Percentiles rank a stretch among this genome's conserved stretches.
phyloP scores from a whole-genome alignment of 306 rosid species.

The Herpetospermum pedunculosum region DNA sequence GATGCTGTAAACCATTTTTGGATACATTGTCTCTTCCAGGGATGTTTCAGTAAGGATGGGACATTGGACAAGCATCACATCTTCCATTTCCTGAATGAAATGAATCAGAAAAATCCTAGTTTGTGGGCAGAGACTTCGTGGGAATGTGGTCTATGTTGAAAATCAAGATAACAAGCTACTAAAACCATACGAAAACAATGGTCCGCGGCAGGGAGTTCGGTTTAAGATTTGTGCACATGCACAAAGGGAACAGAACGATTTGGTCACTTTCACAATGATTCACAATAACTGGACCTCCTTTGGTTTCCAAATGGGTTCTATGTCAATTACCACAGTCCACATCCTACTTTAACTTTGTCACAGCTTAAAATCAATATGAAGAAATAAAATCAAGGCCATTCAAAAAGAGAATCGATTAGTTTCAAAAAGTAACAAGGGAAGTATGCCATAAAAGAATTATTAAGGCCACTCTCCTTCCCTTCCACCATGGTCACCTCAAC shows the following conservation, averaged over 20 bases:
- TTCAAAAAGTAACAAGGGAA: background rate
- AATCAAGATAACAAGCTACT: background rate
- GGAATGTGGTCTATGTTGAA: background rate
- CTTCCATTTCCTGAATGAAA: background rate
- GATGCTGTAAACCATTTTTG: background rate
- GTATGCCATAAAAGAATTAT: background rate
- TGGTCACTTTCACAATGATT: slow-evolving; percentile 2
- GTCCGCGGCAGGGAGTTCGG: background rate
- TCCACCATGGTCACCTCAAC: background rate
- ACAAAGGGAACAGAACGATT: background rate
- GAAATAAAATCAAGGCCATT: background rate
- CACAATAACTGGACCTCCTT: slow-evolving; percentile 4
- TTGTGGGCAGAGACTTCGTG: background rate
- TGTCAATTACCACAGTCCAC: slow-evolving; percentile 5
- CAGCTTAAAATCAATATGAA: background rate
- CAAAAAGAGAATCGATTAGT: background rate
- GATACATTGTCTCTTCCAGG: background rate
- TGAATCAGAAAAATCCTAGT: background rate
- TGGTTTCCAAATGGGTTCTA: slow-evolving; percentile 2
- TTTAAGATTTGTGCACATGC: background rate
- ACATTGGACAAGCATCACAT: background rate
- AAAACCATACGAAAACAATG: slow-evolving; percentile 2
- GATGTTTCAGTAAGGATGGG: background rate
- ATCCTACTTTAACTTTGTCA: background rate
- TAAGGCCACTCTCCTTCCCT: background rate